Conservation (phyloP, 257 asterid genomes). For the Dorcoceras hygrometricum region DNA sequence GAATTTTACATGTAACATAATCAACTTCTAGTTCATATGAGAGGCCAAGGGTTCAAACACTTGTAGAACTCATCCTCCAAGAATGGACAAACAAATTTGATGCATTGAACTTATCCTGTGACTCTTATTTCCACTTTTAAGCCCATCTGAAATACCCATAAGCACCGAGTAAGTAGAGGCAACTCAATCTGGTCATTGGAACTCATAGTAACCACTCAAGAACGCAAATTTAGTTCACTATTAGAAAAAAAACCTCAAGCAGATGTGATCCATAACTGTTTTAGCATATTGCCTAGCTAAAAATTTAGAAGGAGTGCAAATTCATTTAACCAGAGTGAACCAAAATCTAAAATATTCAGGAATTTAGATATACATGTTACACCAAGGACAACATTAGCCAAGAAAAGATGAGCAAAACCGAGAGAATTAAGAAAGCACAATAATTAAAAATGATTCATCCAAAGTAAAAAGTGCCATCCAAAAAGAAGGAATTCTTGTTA, state of each 20-base stretch:
- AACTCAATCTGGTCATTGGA: not conserved
- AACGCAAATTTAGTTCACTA: not conserved
- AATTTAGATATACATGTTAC: constrained; percentile 1
- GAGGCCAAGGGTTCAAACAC: not conserved
- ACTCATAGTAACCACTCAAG: not conserved
- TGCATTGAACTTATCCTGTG: too few relatives aligned
- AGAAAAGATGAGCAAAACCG: not conserved
- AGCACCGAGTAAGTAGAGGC: not conserved
- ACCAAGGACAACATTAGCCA: not conserved
- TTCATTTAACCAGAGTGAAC: not conserved
- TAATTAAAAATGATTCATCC: not conserved
- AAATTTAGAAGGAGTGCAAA: not conserved
- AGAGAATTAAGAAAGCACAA: not conserved
- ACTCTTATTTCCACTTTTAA: not conserved
- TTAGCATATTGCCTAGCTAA: not conserved
- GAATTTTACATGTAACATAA: too few relatives aligned
- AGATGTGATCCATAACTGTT: not conserved
- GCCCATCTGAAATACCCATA: not conserved
- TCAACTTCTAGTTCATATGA: not conserved
- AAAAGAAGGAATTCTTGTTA: not conserved
- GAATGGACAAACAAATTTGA: not conserved
- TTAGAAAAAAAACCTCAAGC: not conserved
- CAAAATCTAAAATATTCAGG: not conserved
- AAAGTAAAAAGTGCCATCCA: not conserved
- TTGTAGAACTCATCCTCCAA: not conserved